These are phyloP conservation scores for Cladorrhinum samala DNA, from an alignment of 495 filamentous ascomycete species.

Conservation along the genomic window DNA sequence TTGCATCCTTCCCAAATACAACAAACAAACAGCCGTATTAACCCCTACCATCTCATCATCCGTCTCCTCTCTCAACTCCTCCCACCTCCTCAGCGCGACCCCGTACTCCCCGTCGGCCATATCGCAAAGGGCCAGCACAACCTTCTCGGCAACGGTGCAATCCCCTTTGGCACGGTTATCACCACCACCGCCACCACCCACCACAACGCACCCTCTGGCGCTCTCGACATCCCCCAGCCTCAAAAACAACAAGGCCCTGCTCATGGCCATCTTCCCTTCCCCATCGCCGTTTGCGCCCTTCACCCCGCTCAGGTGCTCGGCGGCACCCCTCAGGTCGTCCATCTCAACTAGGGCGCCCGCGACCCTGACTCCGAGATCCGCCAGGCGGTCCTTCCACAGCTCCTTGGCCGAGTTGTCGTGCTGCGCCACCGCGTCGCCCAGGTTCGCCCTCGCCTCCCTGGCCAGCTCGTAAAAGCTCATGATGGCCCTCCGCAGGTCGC, in stretches of 20 bases:
- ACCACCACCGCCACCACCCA: constrained; percentile 4
- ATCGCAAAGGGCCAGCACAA: constrained; percentile 59
- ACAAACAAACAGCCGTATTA: constrained; percentile 73
- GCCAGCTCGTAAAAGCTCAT: constrained; percentile 85
- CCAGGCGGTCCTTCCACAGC: constrained; percentile 63
- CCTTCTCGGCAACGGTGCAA: constrained; percentile 19
- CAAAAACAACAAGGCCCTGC: constrained; percentile 62
- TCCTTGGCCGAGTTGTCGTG: constrained; percentile 42
- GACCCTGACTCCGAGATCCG: constrained; percentile 69
- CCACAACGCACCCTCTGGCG: constrained; percentile 48
- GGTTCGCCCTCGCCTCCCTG: constrained; percentile 58
- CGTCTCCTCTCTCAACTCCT: constrained; percentile 39
- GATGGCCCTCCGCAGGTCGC: constrained; percentile 76
- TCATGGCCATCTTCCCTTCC: constrained; percentile 30
- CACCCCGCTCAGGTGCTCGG: constrained; percentile 54
- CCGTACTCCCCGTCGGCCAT: constrained; percentile 75
- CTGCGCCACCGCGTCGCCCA: constrained; percentile 29
- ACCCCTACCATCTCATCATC: constrained; percentile 59
- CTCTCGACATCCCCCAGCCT: constrained; percentile 68
- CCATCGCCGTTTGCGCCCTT: no score
- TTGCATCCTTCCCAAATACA: constrained; percentile 71
- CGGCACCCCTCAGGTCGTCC: constrained; percentile 76
- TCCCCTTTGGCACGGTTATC: no score
- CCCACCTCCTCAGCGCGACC: constrained; percentile 58
- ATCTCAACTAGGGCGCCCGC: constrained; percentile 83